Conservation (phyloP, 345 rosid species). For the Aurinia saxatilis region DNA sequence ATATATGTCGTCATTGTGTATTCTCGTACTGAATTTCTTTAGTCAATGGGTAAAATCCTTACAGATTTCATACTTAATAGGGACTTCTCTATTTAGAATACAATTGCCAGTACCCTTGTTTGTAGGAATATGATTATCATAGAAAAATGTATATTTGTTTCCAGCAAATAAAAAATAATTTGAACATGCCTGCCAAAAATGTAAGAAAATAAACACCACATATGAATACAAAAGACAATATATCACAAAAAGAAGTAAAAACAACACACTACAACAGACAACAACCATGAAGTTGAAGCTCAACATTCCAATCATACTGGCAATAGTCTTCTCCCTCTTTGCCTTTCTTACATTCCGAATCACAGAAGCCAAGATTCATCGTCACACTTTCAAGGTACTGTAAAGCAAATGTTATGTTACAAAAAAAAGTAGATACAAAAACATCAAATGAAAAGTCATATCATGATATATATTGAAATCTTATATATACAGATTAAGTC, state of each 20-base stretch:
- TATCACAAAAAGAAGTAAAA: not conserved
- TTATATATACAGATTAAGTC: slow-evolving; percentile 28
- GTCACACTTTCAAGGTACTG: slow-evolving; percentile 23
- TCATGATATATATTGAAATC: not conserved
- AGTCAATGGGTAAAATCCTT: too few species aligned
- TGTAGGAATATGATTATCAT: not conserved
- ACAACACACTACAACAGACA: not conserved
- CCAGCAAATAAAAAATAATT: not conserved
- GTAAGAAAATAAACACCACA: not conserved
- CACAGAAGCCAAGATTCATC: slow-evolving; percentile 14
- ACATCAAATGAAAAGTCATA: not conserved
- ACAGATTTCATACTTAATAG: too few species aligned
- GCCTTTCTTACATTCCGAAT: not conserved
- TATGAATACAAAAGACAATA: not conserved
- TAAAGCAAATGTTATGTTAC: not conserved
- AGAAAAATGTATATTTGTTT: not conserved
- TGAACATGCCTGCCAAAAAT: not conserved
- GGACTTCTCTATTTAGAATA: not conserved
- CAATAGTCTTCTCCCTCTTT: slow-evolving; percentile 6
- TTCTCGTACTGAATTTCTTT: too few species aligned
- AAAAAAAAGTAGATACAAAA: not conserved
- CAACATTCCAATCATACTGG: not conserved
- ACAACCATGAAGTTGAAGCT: slow-evolving; percentile 9
- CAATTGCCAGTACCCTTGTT: not conserved
- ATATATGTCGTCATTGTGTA: too few species aligned